These are phyloP conservation scores for Microdochium trichocladiopsis DNA, from an alignment of 2,329 filamentous ascomycete species.

Conservation along the genomic window DNA sequence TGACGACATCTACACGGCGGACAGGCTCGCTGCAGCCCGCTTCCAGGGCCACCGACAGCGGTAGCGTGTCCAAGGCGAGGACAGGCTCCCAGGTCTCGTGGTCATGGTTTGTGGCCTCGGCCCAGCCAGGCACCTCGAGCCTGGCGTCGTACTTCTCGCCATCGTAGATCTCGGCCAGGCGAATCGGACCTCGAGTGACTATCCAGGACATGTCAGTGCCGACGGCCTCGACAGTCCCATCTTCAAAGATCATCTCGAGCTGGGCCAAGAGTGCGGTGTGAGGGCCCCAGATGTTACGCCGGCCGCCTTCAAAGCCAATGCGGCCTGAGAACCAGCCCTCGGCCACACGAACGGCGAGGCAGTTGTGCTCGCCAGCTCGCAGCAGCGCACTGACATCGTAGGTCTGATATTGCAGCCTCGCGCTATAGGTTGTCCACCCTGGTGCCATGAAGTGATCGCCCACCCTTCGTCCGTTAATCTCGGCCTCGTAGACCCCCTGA, in stretches of 20 bases:
- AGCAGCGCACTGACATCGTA: constrained; percentile 32
- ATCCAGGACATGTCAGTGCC: constrained; percentile 21
- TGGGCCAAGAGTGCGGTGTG: constrained; percentile 19
- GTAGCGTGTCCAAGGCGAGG: constrained; percentile 3
- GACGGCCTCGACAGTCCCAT: too few species aligned
- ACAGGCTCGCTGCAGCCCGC: constrained; percentile 24
- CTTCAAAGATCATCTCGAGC: constrained; percentile 13
- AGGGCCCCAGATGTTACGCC: constrained; percentile 22
- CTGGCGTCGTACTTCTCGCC: constrained; percentile 23
- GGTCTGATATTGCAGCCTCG: constrained; percentile 33
- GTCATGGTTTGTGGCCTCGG: neutral
- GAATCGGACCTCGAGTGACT: constrained; percentile 9
- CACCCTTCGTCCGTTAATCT: constrained; percentile 27
- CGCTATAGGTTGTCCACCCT: constrained; percentile 35
- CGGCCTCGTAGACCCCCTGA: constrained; percentile 26
- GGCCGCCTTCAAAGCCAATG: constrained; percentile 20
- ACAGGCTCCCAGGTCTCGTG: constrained; percentile 10
- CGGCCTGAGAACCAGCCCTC: constrained; percentile 45
- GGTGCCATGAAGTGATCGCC: constrained; percentile 26
- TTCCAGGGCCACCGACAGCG: constrained; percentile 9
- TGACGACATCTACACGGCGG: constrained; percentile 14
- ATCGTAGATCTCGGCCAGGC: constrained; percentile 14
- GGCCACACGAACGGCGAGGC: constrained; percentile 36
- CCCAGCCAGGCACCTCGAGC: constrained; percentile 11
- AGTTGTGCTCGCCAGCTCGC: constrained; percentile 23